These are phyloP conservation scores for Ramularia endophylla DNA, from an alignment of 2,329 filamentous ascomycete genomes.

Conservation along the genomic window DNA sequence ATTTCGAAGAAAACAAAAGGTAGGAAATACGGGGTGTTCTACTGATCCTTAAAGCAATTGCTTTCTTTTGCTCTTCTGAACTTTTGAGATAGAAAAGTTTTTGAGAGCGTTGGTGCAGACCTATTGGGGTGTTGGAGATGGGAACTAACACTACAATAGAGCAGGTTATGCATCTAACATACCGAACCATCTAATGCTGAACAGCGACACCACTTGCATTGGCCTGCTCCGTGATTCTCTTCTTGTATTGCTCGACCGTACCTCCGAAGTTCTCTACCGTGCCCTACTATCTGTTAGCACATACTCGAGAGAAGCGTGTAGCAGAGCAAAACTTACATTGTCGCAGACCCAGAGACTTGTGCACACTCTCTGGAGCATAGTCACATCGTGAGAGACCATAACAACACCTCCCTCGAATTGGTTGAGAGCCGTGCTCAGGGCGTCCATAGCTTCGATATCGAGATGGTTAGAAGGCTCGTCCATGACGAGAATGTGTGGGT, in stretches of 20 bases:
- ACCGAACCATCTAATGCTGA: constrained; percentile 33
- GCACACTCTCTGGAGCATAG: constrained; percentile 96
- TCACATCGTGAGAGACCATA: constrained; percentile 99
- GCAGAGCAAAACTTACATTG: constrained; percentile 31
- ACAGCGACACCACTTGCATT: constrained; percentile 67
- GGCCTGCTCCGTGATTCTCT: constrained; percentile 75
- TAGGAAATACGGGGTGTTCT: too few species aligned
- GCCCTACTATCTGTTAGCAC: constrained; percentile 39
- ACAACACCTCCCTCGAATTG: constrained; percentile 91
- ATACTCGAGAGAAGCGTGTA: too few species aligned
- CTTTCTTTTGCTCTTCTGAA: too few species aligned
- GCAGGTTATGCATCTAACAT: too few species aligned
- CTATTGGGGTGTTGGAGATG: too few species aligned
- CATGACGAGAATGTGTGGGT: constrained; percentile 94
- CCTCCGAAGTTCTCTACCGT: constrained; percentile 95
- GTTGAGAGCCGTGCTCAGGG: constrained; percentile 73
- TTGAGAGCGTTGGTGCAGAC: too few species aligned
- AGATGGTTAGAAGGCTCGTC: constrained; percentile 98
- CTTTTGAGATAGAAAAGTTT: too few species aligned
- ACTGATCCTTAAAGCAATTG: too few species aligned
- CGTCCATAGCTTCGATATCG: constrained; percentile 98
- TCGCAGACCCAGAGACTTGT: constrained; percentile 96
- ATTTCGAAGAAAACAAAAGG: too few species aligned
- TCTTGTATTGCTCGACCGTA: constrained; percentile 96
- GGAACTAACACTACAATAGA: too few species aligned